These are phyloP conservation scores for Murraya koenigii DNA, from an alignment of 345 rosid species.

Conservation along the genomic window DNA sequence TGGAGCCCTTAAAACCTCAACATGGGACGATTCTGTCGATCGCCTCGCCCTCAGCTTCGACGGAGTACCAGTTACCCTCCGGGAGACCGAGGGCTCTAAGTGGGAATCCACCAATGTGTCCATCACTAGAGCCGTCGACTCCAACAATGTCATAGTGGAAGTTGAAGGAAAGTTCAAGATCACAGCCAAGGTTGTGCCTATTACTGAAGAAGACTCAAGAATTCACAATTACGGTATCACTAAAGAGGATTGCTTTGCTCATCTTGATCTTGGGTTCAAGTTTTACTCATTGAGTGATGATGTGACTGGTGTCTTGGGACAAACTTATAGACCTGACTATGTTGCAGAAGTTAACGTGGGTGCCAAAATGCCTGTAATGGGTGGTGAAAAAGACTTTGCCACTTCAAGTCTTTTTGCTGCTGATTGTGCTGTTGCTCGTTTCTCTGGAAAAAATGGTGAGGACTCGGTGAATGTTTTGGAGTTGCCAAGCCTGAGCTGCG, in stretches of 20 bases:
- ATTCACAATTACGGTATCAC: constrained; percentile 54
- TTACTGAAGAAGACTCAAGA: constrained; percentile 52
- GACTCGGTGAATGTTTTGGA: constrained; percentile 15
- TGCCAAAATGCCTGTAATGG: constrained; percentile 60
- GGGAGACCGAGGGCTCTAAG: constrained; percentile 26
- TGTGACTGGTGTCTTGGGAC: constrained; percentile 60
- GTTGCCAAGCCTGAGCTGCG: constrained; percentile 39
- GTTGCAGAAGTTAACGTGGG: constrained; percentile 57
- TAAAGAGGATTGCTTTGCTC: constrained; percentile 63
- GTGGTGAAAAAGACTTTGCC: constrained; percentile 53
- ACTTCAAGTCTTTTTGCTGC: constrained; percentile 49
- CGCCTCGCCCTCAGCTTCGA: constrained; percentile 40
- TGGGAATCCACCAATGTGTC: constrained; percentile 36
- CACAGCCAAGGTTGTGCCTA: constrained; percentile 52
- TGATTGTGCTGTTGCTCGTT: constrained; percentile 45
- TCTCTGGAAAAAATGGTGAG: constrained; percentile 19
- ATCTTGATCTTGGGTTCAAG: constrained; percentile 63
- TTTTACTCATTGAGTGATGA: constrained; percentile 44
- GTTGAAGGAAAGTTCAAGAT: constrained; percentile 42
- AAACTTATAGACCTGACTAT: constrained; percentile 50
- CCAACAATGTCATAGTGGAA: constrained; percentile 37
- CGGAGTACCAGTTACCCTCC: constrained; percentile 27
- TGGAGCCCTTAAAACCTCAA: constrained; percentile 51
- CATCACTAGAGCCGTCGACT: constrained; percentile 34
- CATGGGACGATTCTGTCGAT: constrained; percentile 50